Conservation (phyloP, 116 monocot species). For the Trichopus zeylanicus region DNA sequence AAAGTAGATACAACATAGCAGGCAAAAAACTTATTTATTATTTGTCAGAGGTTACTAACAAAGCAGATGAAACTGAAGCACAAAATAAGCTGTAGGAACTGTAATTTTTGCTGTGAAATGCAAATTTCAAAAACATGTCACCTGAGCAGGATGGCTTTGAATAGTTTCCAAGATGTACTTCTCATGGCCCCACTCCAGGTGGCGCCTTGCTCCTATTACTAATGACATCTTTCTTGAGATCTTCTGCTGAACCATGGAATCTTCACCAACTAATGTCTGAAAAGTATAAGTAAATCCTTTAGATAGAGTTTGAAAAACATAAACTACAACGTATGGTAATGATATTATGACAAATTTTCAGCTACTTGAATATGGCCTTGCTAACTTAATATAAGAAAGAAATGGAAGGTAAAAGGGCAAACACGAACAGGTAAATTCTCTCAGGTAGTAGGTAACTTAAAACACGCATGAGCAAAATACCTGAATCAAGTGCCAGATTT, state of each 20-base stretch:
- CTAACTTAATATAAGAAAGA: neutral
- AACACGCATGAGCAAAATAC: no score
- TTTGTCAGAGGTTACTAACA: no score
- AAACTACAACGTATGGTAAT: neutral
- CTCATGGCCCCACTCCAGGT: slow-evolving; percentile 98
- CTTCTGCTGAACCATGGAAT: slow-evolving; percentile 33
- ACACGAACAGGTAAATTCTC: no score
- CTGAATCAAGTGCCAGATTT: slow-evolving; percentile 97
- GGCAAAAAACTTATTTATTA: no score
- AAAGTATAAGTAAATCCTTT: neutral
- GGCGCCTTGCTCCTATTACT: slow-evolving; percentile 83
- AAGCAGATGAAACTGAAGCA: no score
- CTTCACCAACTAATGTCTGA: slow-evolving; percentile 78
- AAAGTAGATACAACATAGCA: no score
- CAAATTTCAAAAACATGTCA: slow-evolving; percentile 27
- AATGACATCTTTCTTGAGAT: slow-evolving; percentile 83
- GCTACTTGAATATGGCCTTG: neutral
- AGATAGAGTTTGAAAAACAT: neutral
- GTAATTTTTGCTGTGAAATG: no score
- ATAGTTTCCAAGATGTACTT: slow-evolving; percentile 89
- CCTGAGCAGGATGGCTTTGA: slow-evolving; percentile 83
- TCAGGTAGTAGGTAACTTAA: no score
- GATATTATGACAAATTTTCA: neutral
- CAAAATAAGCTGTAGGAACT: no score
- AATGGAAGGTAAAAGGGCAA: neutral